Percentiles rank a stretch among this genome's conserved stretches.
Evolutionary conservation across 495 filamentous ascomycete species (phyloP).

Genomic region (Staphylotrichum tortipilum): DNA sequence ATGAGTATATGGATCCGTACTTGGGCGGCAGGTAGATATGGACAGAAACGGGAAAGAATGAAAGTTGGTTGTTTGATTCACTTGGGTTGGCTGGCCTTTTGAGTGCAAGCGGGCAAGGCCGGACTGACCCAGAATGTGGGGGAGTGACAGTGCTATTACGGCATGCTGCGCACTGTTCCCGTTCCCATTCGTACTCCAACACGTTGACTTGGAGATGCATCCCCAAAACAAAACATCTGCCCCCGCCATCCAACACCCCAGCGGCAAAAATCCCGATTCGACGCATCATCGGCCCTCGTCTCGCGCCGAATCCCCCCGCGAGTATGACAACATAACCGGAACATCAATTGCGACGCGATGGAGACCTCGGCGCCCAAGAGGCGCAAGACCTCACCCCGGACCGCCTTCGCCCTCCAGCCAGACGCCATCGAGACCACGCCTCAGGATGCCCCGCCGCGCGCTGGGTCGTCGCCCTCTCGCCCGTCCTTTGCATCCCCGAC

Average conservation of each 20-base stretch:
- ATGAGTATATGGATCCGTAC: no score
- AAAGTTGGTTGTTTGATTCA: no score
- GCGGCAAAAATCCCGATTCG: constrained; percentile 5
- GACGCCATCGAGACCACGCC: constrained; percentile 16
- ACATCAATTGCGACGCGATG: constrained; percentile 30
- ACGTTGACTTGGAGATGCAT: not conserved
- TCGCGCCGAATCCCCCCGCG: not conserved
- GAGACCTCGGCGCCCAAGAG: constrained; percentile 52
- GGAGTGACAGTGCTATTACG: not conserved
- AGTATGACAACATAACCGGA: constrained; percentile 10
- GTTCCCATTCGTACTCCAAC: no score
- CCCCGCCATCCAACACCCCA: not conserved
- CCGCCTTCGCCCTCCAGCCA: constrained; percentile 25
- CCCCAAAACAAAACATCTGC: constrained; percentile 8
- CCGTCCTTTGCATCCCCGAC: constrained; percentile 61
- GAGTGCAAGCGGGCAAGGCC: no score
- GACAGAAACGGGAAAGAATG: no score
- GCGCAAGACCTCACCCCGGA: constrained; percentile 49
- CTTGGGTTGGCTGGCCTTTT: no score
- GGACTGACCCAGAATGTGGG: no score
- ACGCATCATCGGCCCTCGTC: constrained; percentile 15
- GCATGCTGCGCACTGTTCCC: not conserved
- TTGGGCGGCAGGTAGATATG: no score
- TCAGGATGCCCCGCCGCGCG: constrained; percentile 1
- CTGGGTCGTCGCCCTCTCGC: constrained; percentile 18